phyloP scores from a whole-genome alignment of 1,284 basidiomycete species.

The Ceratobasidium sp. region DNA sequence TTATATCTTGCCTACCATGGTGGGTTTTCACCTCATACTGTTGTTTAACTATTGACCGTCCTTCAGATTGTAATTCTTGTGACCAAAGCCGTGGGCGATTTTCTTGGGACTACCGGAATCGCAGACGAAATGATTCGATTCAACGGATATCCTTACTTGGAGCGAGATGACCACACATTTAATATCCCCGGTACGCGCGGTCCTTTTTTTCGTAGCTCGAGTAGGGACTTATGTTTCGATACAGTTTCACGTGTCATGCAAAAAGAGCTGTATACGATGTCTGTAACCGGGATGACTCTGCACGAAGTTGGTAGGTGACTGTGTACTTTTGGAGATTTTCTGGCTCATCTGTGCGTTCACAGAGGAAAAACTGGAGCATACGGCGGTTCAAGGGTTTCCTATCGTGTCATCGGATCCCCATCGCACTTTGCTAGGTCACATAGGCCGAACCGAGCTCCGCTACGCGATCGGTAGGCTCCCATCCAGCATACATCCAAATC shows the following conservation, averaged over 20 bases:
- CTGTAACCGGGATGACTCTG: conserved; percentile 77
- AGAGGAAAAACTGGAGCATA: conserved; percentile 74
- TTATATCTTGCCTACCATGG: conserved; percentile 98
- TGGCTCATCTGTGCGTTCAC: neutral
- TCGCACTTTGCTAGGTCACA: conserved; percentile 81
- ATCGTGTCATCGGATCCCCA: conserved; percentile 70
- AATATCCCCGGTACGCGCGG: conserved; percentile 79
- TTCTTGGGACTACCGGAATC: conserved; percentile 90
- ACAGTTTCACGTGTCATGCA: conserved; percentile 90
- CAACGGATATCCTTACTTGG: conserved; percentile 94
- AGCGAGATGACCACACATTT: conserved; percentile 91
- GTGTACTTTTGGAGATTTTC: neutral
- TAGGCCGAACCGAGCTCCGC: conserved; percentile 83
- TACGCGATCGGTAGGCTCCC: conserved; percentile 76
- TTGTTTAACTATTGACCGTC: conserved; percentile 22
- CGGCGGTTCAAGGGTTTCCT: conserved; percentile 89
- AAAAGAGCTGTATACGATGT: conserved; percentile 74
- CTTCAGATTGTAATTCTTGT: conserved; percentile 90
- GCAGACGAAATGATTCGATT: conserved; percentile 97
- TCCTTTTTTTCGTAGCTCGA: neutral
- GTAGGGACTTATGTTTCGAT: neutral
- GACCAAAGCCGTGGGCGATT: conserved; percentile 97
- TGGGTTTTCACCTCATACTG: conserved; percentile 52
- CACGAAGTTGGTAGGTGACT: conserved; percentile 69
- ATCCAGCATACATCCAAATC: neutral